phyloP scores from a whole-genome alignment of 768 basidiomycete species.

The Termitomyces bulborhizus region DNA sequence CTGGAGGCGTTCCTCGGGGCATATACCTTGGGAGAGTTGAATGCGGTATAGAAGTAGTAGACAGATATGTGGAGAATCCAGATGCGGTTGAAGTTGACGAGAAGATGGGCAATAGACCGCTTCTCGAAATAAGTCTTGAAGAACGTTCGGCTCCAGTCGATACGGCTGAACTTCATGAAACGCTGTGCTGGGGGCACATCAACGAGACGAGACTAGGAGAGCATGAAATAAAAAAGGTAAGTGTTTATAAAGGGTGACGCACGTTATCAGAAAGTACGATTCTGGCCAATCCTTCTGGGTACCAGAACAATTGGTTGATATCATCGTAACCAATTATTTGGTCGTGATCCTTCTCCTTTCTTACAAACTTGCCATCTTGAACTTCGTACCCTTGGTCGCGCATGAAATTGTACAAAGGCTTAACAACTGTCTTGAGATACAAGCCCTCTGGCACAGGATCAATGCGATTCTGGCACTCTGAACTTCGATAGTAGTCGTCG shows the following conservation, averaged over 20 bases:
- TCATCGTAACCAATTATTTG: slow-evolving; percentile 99
- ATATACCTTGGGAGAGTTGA: slow-evolving; percentile 91
- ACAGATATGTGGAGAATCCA: slow-evolving; percentile 95
- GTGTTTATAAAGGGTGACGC: slow-evolving; percentile 18
- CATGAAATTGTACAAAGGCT: slow-evolving; percentile 93
- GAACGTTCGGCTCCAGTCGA: slow-evolving; percentile 93
- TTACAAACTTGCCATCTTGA: slow-evolving; percentile 89
- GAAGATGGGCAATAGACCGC: slow-evolving; percentile 85
- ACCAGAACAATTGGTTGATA: slow-evolving; percentile 99
- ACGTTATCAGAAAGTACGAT: slow-evolving; percentile 89
- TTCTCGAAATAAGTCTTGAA: slow-evolving; percentile 99
- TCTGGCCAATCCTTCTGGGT: slow-evolving; percentile 93
- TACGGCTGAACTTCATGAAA: slow-evolving; percentile 84
- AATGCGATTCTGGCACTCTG: slow-evolving; percentile 91
- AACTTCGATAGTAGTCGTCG: slow-evolving; percentile 97
- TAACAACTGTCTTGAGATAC: slow-evolving; percentile 86
- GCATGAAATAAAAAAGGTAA: slow-evolving; percentile 1
- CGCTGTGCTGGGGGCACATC: slow-evolving; percentile 90
- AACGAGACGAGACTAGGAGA: slow-evolving; percentile 74
- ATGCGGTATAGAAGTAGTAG: slow-evolving; percentile 98
- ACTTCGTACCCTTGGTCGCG: slow-evolving; percentile 97
- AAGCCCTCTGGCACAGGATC: slow-evolving; percentile 94
- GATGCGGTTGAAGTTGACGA: slow-evolving; percentile 98
- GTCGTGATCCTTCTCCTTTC: slow-evolving; percentile 91
- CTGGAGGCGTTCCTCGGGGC: slow-evolving; percentile 56